Percentiles rank a stretch among this genome's conserved stretches.
Evolutionary conservation across 2,329 filamentous ascomycete genomes (phyloP).

Genomic region (Diaporthe ampelina): DNA sequence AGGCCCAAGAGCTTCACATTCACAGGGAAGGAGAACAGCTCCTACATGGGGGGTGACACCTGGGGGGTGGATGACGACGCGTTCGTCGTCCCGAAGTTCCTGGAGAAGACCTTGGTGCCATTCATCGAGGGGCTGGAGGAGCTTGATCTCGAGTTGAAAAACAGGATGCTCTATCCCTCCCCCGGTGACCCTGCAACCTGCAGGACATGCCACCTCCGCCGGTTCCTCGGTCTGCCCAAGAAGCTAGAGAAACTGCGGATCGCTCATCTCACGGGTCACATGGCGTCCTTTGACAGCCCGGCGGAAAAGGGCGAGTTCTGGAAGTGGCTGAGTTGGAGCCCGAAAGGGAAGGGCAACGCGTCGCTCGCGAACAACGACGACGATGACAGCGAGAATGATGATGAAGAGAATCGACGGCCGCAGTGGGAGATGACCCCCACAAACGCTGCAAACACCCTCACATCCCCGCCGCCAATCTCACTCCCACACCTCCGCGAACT

Average conservation of each 20-base stretch:
- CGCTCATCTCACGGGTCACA: not conserved
- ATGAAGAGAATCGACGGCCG: not conserved
- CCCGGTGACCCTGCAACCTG: not conserved
- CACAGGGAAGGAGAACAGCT: not conserved
- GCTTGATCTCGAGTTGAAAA: slow-evolving; percentile 9
- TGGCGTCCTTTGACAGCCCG: too few relatives aligned
- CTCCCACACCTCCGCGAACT: slow-evolving; percentile 22
- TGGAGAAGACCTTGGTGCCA: slow-evolving; percentile 13
- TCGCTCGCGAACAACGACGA: not conserved
- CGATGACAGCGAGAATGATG: not conserved
- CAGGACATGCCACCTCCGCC: slow-evolving; percentile 15
- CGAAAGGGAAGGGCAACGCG: slow-evolving; percentile 25
- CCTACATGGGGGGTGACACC: not conserved
- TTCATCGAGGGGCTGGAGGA: slow-evolving; percentile 25
- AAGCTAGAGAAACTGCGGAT: not conserved
- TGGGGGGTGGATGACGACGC: slow-evolving; percentile 9
- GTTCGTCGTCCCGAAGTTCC: not conserved
- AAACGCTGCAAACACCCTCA: not conserved
- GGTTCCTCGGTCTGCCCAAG: slow-evolving; percentile 15
- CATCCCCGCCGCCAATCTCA: slow-evolving; percentile 1
- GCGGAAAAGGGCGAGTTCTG: slow-evolving; percentile 6
- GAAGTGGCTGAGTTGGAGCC: slow-evolving; percentile 11
- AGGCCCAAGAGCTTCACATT: not conserved
- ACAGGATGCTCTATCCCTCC: not conserved
- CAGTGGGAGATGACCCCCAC: not conserved